Evolutionary conservation across 2,329 filamentous ascomycete genomes (phyloP).

Genomic region (Fusarium agapanthi): DNA sequence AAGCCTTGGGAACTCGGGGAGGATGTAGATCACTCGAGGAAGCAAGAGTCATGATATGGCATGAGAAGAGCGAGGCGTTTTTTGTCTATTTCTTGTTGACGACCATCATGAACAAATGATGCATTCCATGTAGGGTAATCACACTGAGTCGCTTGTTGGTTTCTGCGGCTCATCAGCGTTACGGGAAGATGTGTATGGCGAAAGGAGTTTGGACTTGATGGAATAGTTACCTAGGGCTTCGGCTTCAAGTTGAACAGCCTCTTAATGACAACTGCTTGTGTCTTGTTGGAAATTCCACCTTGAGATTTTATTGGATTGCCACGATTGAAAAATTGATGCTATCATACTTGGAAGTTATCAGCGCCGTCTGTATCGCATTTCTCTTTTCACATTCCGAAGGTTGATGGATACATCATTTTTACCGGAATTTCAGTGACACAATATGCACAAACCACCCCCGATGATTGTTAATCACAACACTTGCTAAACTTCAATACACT

Average conservation of each 20-base stretch:
- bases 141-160: slow-evolving; percentile 30
- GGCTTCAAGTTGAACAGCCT: slow-evolving; percentile 13
- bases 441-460: neutral
- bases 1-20: slow-evolving; percentile 62
- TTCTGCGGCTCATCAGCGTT: slow-evolving; percentile 34
- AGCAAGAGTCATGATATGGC: slow-evolving; percentile 31
- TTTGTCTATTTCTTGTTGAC: slow-evolving; percentile 32
- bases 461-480: neutral
- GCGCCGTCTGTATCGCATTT: neutral
- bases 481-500: neutral
- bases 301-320: neutral
- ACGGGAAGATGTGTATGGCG: slow-evolving; percentile 35
- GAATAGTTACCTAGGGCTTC: slow-evolving; percentile 5
- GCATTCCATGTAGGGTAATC: slow-evolving; percentile 37
- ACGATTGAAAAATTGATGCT: neutral
- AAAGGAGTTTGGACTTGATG: slow-evolving; percentile 24
- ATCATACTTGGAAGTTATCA: neutral
- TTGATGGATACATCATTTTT: neutral
- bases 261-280: slow-evolving; percentile 18
- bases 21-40: slow-evolving; percentile 56
- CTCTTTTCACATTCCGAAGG: neutral
- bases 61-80: slow-evolving; percentile 38
- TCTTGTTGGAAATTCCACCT: neutral
- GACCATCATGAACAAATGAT: slow-evolving; percentile 41
- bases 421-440: no score